Conservation (phyloP, 2,329 filamentous ascomycete species). For the Penicillium sp. region DNA sequence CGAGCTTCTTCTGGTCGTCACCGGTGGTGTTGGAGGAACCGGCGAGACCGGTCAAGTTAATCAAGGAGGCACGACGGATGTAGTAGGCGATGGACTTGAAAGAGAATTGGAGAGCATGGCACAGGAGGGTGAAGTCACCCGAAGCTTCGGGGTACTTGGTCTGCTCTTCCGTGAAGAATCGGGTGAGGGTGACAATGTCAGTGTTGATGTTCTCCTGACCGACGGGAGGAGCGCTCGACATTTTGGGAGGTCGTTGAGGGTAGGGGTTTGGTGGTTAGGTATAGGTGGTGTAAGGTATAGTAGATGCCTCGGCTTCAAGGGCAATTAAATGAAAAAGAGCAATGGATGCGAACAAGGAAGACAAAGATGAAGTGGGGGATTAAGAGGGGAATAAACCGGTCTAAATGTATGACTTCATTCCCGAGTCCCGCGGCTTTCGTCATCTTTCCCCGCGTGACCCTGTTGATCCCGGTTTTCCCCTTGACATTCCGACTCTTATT, state of each 20-base stretch:
- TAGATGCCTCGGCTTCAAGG: slow-evolving; percentile 2
- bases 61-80: slow-evolving; percentile 89
- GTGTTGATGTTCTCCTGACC: slow-evolving; percentile 81
- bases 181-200: slow-evolving; percentile 89
- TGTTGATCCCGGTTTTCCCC: slow-evolving; percentile 7
- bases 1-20: slow-evolving; percentile 99
- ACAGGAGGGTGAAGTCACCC: slow-evolving; percentile 97
- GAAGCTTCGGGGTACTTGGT: slow-evolving; percentile 88
- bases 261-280: slow-evolving; percentile 1
- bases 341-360: not conserved
- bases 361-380: slow-evolving; percentile 8
- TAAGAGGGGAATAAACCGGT: slow-evolving; percentile 16
- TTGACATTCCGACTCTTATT: not conserved
- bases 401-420: slow-evolving; percentile 18
- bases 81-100: slow-evolving; percentile 99
- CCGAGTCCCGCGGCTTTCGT: slow-evolving; percentile 16
- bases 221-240: slow-evolving; percentile 48
- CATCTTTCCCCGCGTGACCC: slow-evolving; percentile 23
- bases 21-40: slow-evolving; percentile 93
- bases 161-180: slow-evolving; percentile 96
- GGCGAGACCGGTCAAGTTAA: slow-evolving; percentile 92
- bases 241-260: not conserved
- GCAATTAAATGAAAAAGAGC: not conserved
- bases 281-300: not conserved
- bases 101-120: slow-evolving; percentile 96